phyloP scores from a whole-genome alignment of 345 rosid species.

The Acer saccharum region DNA sequence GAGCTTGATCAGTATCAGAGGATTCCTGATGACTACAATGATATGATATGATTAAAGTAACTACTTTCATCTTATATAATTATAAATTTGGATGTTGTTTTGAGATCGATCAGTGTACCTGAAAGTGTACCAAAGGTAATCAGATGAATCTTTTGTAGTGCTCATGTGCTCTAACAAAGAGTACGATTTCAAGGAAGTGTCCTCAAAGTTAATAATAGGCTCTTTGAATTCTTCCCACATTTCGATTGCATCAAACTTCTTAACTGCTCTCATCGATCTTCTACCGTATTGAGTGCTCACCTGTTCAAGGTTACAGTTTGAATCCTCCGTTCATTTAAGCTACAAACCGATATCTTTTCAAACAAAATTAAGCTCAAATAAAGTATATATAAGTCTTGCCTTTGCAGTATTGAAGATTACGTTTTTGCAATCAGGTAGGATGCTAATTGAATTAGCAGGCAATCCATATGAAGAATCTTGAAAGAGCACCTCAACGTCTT shows the following conservation, averaged over 20 bases:
- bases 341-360: no score
- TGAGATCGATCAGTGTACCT: conserved; percentile 3
- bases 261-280: conserved; percentile 19
- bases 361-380: not conserved
- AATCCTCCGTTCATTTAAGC: not conserved
- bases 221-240: conserved; percentile 19
- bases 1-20: conserved; percentile 1
- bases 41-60: no score
- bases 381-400: conserved; percentile 30
- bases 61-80: no score
- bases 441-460: conserved; percentile 51
- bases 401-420: conserved; percentile 51
- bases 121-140: conserved; percentile 19
- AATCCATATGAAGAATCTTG: conserved; percentile 33
- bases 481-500: conserved; percentile 28
- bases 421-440: conserved; percentile 56
- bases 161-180: conserved; percentile 7
- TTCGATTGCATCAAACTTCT: conserved; percentile 13
- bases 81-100: no score
- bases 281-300: conserved; percentile 21
- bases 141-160: conserved; percentile 11
- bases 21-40: no score
- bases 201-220: not conserved
- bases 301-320: not conserved
- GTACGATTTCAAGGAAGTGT: not conserved